Base-by-base conservation (phyloP, 2,329 filamentous ascomycete genomes). In the Pseudogymnoascus pannorum region DNA sequence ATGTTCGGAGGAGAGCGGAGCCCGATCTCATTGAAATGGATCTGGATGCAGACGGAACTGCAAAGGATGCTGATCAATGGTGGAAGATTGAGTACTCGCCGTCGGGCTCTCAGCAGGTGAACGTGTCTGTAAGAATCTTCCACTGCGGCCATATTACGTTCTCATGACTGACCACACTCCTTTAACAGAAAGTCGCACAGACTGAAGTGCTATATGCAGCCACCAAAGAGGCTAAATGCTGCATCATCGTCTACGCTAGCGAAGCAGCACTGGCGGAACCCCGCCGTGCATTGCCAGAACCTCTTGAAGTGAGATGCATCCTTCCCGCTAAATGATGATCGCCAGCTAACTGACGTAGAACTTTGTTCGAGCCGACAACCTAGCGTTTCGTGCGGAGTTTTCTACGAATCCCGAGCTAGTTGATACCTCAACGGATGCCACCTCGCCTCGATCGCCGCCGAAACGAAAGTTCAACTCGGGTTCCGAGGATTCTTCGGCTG, bases 201-300 rank as follows among this genome's bases (percentile, higher is more conserved):
- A 76, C 79, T 38, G 73, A 75, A 33, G 76, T 82, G 22, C 70
- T 81, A 2, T 68, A 73, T 57, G 75, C 77, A 8, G 75, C 81
- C 18, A 80, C 77, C 71, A 72, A 74, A 6, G 79, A 81, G 57
- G 77, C 76, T 7, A 80, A 78, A 60, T 75, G 72, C 16, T 76
- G 78, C 0, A 66, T 82, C 16, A 67, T 85, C 2, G 71, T 85
- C 4, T 85, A 84, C 66, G 81, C 82, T 20, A 80, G 79, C 3
- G 79, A 83, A 63, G 70, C 73, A 24, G 79, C 81, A 22, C 68
- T 82, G 62, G 65, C 72, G 11, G 64, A 67, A 18, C 68, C 72
- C 3, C 69, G 62, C 9, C 65, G 70, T 3, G 71, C 75, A 9
- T 69, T 83, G 14, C 73, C 80, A 26, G 68, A 71, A 57, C 62